Evolutionary conservation across 202 grass and related monocot species (phyloP), one percentile per base, ranked within the genome.

Genomic region (Musa balbisiana): DNA sequence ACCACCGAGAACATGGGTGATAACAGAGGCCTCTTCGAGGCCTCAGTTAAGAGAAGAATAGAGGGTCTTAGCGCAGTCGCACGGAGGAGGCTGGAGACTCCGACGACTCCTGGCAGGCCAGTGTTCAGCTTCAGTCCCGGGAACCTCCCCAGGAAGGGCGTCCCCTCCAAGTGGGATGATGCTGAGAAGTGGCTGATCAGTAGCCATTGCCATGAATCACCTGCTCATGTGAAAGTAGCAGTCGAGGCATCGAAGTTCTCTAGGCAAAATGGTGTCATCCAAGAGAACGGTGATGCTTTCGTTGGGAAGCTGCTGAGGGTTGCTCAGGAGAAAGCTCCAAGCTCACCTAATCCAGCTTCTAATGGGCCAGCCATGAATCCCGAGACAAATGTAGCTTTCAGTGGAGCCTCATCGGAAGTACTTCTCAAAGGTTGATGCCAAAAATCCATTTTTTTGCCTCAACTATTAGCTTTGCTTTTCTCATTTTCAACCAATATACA

Each of bases 141-240:
- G 2, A 82, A 93, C 29, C 78, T 81, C 70, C 75, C 84, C 1
- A 80, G 84, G 62, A 74, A 85, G 82, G 84, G 73, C 0, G 76
- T 92, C 49, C 93, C 93, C 5, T 97, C 93, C 33, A 97, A 93
- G 83, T 97, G 90, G 93, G 93, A 97, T 56, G 93, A 97, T 82
- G 93, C 93, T 0, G 93, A 97, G 88, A 97, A 93, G 83, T 93
- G 90, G 90, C 71, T 93, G 62, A 86, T 77, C 86, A 55, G 73
- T 81, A 17, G 81, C 73, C 80, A 70, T 56, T 84, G 73, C 59
- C 58, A 77, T 79, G 55, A 80, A 73, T 77, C 87, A 59, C 82
- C 87, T 52, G 25, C 83, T 24, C 82, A 92, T 84, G 86, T 67
- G 52, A 55, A 71, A 23, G 71, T 84, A 78, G 64, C 81, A 79